Conservation (phyloP, 176 grass and related monocot genomes). For the Metroxylon sagu region DNA sequence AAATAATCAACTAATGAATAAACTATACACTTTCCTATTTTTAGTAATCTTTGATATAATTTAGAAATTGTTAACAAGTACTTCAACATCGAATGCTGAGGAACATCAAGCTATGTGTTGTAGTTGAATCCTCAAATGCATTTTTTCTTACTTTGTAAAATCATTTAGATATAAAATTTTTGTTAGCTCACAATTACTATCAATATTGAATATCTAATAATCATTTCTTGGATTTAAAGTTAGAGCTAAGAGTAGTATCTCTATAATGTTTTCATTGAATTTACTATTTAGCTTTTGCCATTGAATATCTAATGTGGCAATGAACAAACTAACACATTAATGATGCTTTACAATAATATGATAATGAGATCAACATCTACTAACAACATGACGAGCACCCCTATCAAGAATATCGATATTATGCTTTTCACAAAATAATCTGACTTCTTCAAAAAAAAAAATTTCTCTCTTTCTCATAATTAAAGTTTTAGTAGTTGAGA, state of each 20-base stretch:
- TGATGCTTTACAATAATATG: not conserved
- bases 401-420: too few relatives aligned
- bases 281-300: not conserved
- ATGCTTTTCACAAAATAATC: not conserved
- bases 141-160: not conserved
- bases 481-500: too few relatives aligned
- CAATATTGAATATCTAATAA: not conserved
- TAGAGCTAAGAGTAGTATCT: too few relatives aligned
- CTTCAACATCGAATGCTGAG: too few relatives aligned
- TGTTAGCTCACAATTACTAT: not conserved
- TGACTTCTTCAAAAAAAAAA: not conserved
- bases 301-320: not conserved
- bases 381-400: too few relatives aligned
- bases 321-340: not conserved
- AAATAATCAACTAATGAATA: too few relatives aligned
- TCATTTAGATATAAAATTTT: not conserved
- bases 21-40: too few relatives aligned
- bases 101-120: not conserved
- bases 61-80: too few relatives aligned
- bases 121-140: not conserved
- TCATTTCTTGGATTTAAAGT: not conserved
- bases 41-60: too few relatives aligned
- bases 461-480: too few relatives aligned
- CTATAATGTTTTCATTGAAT: too few relatives aligned
- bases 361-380: too few relatives aligned